Percentiles rank a stretch among this genome's conserved stretches.
phyloP scores from a whole-genome alignment of 2,329 filamentous ascomycete genomes.

The Colletotrichum sp. region DNA sequence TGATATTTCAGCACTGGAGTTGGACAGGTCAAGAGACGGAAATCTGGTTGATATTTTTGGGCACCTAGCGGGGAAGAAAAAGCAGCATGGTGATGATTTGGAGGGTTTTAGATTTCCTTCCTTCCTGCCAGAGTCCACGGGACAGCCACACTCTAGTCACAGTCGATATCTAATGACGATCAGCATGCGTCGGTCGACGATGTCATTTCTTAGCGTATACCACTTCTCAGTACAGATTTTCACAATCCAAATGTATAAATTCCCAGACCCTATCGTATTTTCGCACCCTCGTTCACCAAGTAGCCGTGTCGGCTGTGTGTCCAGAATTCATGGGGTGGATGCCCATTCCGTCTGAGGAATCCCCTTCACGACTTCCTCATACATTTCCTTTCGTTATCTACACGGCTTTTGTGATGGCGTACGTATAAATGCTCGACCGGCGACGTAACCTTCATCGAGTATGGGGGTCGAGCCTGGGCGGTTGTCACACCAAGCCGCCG shows the following conservation, averaged over 20 bases:
- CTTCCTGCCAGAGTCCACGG: neutral
- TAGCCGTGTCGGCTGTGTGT: neutral
- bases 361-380: neutral
- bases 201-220: neutral
- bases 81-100: neutral
- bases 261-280: neutral
- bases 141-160: neutral
- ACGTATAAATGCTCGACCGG: neutral
- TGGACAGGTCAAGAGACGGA: neutral
- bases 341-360: neutral
- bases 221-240: neutral
- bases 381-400: neutral
- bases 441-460: neutral
- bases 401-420: neutral
- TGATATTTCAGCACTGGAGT: slow-evolving; percentile 10
- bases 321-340: neutral
- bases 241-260: neutral
- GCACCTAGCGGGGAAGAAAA: neutral
- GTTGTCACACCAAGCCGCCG: neutral
- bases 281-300: neutral
- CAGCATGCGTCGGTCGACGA: neutral
- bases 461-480: rapidly evolving
- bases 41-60: neutral
- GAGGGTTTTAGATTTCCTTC: neutral
- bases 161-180: neutral